These are phyloP conservation scores for Gloeostereum incarnatum DNA, from an alignment of 768 basidiomycete species.

Conservation along the genomic window DNA sequence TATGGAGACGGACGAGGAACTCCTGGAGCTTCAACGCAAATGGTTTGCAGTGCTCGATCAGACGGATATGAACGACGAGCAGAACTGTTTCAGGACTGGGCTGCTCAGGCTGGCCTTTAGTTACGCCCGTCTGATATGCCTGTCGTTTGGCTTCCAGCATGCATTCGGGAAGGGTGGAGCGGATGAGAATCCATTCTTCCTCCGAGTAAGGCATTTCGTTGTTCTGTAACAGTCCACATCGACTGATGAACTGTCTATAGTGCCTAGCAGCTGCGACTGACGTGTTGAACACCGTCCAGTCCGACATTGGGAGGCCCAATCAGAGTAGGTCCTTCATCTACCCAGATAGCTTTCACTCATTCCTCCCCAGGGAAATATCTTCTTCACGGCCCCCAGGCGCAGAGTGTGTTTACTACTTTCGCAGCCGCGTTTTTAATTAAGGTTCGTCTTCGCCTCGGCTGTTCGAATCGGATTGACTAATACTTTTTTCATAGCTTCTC, in stretches of 20 bases:
- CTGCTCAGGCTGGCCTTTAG: slow-evolving; percentile 54
- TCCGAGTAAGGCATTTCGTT: slow-evolving; percentile 37
- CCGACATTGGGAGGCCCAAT: slow-evolving; percentile 45
- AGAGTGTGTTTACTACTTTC: slow-evolving; percentile 73
- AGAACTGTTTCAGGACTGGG: slow-evolving; percentile 52
- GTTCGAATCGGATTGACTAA: slow-evolving; percentile 1
- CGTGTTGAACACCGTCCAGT: slow-evolving; percentile 51
- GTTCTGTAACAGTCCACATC: not conserved
- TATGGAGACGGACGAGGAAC: slow-evolving; percentile 57
- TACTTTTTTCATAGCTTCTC: slow-evolving; percentile 41
- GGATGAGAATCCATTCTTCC: slow-evolving; percentile 58
- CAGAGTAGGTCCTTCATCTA: slow-evolving; percentile 31
- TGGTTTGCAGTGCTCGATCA: slow-evolving; percentile 48
- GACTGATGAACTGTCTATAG: slow-evolving; percentile 20
- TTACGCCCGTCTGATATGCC: slow-evolving; percentile 58
- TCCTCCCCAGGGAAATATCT: slow-evolving; percentile 38
- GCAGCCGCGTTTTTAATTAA: slow-evolving; percentile 80
- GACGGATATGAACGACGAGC: slow-evolving; percentile 44
- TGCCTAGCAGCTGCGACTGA: slow-evolving; percentile 61
- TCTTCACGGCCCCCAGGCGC: slow-evolving; percentile 71
- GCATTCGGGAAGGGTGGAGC: slow-evolving; percentile 49
- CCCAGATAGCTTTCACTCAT: slow-evolving; percentile 1
- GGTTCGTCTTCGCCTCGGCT: slow-evolving; percentile 26
- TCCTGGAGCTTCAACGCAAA: slow-evolving; percentile 41
- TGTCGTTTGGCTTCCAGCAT: slow-evolving; percentile 74